Evolutionary conservation across 768 basidiomycete species (phyloP), one percentile per base, ranked within the genome.

Genomic region (Candolleomyces efflorescens): DNA sequence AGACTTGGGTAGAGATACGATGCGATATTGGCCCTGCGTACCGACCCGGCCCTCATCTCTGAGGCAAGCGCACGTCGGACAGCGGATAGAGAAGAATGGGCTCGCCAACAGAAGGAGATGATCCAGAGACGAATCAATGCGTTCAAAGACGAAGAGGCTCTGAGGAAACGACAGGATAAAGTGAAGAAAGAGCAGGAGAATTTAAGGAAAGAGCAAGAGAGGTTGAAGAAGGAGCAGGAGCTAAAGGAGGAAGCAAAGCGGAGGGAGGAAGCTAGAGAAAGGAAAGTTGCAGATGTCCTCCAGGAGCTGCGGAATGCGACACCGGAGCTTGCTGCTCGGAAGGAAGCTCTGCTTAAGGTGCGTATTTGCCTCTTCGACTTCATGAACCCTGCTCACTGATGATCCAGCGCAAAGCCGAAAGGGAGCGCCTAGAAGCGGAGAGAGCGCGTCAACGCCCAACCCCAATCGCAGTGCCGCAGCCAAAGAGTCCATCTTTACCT

Each of bases 301-400:
- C 74, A 79, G 41, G 81, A 82, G 41, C 74, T 88, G 57, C 73
- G 81, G 56, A 72, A 77, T 41, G 68, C 73, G 54, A 83, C 81
- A 63, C 86, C 87, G 38, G 86, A 86, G 59, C 85, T 86, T 81
- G 78, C 82, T 59, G 75, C 74, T 20, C 78, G 87, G 54, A 76
- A 76, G 66, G 75, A 76, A 63, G 78, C 78, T 55, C 76, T 76
- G 3, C 71, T 81, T 60, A 73, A 78, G 73, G 86, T 85, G 60
- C 26, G 55, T 38, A 22, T 22, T 55, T 27, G 39, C n/a, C 23
- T 52, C 17, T n/a, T 15, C 18, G 44, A 38, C 37, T 46, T 17
- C 27, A 22, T n/a, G 37, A 46, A 18, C 46, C n/a, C 24, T 27
- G 36, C 23, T 24, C 18, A 48, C 2, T 23, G n/a, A 18, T 39